A percentile compares a stretch with the other conserved stretches of the same genome.
phyloP scores from a whole-genome alignment of 306 rosid genomes.

The Hippophae gyantsensis region DNA sequence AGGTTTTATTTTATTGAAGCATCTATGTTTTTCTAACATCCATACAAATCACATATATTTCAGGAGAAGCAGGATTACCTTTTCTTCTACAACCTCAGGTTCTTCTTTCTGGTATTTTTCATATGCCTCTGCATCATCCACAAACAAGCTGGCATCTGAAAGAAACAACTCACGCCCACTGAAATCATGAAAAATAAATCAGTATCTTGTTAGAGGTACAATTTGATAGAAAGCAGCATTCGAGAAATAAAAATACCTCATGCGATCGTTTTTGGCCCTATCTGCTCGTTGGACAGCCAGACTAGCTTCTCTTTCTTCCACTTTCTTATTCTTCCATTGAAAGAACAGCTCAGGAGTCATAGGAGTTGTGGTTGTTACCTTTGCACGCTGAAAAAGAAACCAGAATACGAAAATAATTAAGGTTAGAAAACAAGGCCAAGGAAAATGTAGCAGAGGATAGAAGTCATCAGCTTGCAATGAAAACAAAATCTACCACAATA shows the following conservation, averaged over 20 bases:
- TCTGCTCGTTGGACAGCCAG: conserved; percentile 83
- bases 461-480: background rate
- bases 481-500: background rate
- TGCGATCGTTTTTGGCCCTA: conserved; percentile 92
- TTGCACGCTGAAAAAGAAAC: conserved; percentile 53
- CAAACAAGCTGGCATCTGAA: conserved; percentile 86
- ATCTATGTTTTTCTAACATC: background rate
- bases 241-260: conserved; percentile 47
- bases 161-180: conserved; percentile 74
- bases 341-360: conserved; percentile 72
- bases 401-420: conserved; percentile 9
- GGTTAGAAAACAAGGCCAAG: background rate
- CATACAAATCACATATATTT: background rate
- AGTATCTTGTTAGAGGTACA: background rate
- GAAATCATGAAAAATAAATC: conserved; percentile 10
- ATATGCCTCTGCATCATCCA: conserved; percentile 92
- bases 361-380: conserved; percentile 60
- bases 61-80: conserved; percentile 32
- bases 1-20: background rate
- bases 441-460: background rate
- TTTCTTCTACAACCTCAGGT: conserved; percentile 34
- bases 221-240: background rate
- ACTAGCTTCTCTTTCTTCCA: conserved; percentile 80
- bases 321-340: conserved; percentile 86
- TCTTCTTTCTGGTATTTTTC: conserved; percentile 72